Base-by-base conservation (phyloP, 176 grass and related monocot species). In the Oryza longistaminata region DNA sequence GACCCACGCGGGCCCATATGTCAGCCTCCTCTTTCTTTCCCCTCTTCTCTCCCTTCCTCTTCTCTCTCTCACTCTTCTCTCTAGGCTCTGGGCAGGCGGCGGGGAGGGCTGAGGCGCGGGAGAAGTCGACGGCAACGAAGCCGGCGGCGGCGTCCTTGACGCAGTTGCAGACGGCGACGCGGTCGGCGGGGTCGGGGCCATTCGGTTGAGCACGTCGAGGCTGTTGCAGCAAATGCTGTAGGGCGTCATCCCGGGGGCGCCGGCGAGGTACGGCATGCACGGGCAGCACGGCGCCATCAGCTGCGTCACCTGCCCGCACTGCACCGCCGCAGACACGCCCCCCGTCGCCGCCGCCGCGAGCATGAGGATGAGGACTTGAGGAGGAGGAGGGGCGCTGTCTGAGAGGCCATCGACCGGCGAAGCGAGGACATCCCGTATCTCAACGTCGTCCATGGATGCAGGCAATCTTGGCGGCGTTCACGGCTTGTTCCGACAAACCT, bases 211-310 rank as follows among this genome's bases (percentile, higher is more conserved):
- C 78, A 85, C 73, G 60, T 14, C 79, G 35, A 89, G 78, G 78
- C 78, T 74, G 90, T 78, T 92, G 90, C 90, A 92, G 72, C 86
- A 92, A 66, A 82, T 34, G 78, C 78, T 82, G 79, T 82, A 85
- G 46, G 90, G 90, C 29, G 68, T 82, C 90, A 82, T 73, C 78
- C 82, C 90, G 25, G 78, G 14, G 14, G 84, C 79, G 19, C 87
- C 86, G 22, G 74, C 8, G 12, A 92, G 77, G 82, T 92, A 92
- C 0, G 90, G 86, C 72, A 86, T 70, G 86, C 90, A 92, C 0
- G 90, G 90, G n/a, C n/a, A n/a, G n/a, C n/a, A n/a, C n/a, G n/a
- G n/a, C 16, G 77, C 25, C 71, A 91, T 76, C 17, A 91, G 81
- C 81, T 81, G 85, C n/a, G 71, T 43, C 2, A 91, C 85, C 85